Base-by-base conservation (phyloP, 768 basidiomycete genomes). In the Leccinum rimulosum region DNA sequence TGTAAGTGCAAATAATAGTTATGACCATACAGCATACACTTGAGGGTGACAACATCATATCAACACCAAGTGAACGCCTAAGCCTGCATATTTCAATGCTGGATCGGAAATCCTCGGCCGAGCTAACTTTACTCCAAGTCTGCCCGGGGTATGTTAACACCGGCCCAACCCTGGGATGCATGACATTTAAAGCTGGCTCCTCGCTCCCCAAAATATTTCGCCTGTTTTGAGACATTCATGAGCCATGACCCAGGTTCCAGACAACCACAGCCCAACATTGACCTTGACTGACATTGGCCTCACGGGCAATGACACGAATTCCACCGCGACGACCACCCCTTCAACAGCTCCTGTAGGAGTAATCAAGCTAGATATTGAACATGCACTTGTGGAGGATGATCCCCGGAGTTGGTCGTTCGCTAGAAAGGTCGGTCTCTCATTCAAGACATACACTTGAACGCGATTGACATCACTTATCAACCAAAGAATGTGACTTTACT, bases 321-420 rank as follows among this genome's bases (percentile, higher is more conserved):
- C 62, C 19, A 35, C 19, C 6, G 17, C 30, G 28, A 55, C 35
- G 1, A 31, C 43, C 2, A 22, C 54, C 9, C 25, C 50, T 38
- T 60, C 54, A 11, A 48, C 52, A 1, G 30, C 51, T 27, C 43
- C 58, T 8, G 55, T 57, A 15, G 28, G 27, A 19, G 25, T 45
- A 12, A 22, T 45, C 36, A 61, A 66, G 49, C 60, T 54, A 22
- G 78, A 77, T 49, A 77, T 77, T 19, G 77, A 77, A 55, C 77
- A 77, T 55, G 70, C 66, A 6, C 22, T 59, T 19, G 86, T 89
- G 12, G 71, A 76, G 10, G 79, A 89, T 62, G 87, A 89, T 70
- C 87, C 87, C 1, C 79, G 87, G 40, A 64, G 67, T 56, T 89
- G 87, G 87, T 81, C 84, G 7, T 61, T 69, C 45, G 54, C 79